Evolutionary conservation across 352 stramenopile genomes (phyloP).

Genomic region (Globisporangium lucens): DNA sequence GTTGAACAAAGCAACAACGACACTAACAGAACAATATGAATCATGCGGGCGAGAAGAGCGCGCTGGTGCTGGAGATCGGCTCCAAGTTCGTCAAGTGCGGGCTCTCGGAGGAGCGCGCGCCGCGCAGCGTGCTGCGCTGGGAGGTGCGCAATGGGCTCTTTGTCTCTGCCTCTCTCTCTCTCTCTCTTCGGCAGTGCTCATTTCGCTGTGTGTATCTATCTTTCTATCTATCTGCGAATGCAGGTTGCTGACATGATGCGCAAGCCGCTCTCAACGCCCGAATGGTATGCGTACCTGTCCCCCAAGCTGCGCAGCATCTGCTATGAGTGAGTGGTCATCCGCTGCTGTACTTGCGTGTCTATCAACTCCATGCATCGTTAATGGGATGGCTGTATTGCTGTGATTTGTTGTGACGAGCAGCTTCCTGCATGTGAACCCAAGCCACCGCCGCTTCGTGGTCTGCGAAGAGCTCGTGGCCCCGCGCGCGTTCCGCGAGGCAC

Average conservation of each 20-base stretch:
- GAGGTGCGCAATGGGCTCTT: constrained; percentile 32
- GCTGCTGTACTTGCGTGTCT: background rate
- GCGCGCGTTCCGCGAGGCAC: constrained; percentile 53
- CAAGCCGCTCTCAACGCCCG: constrained; percentile 22
- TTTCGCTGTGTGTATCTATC: background rate
- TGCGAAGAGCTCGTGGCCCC: constrained; percentile 76
- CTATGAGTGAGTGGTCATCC: constrained; percentile 56
- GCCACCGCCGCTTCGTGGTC: constrained; percentile 68
- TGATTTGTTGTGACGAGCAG: constrained; percentile 19
- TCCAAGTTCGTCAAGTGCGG: constrained; percentile 64
- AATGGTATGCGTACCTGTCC: constrained; percentile 56
- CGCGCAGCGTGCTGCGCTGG: constrained; percentile 63
- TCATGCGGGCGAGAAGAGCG: constrained; percentile 40
- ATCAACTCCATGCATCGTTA: background rate
- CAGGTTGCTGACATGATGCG: constrained; percentile 60
- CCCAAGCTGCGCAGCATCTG: constrained; percentile 56
- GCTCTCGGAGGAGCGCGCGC: constrained; percentile 70
- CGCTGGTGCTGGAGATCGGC: constrained; percentile 81
- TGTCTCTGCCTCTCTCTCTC: background rate
- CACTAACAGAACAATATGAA: constrained; percentile 15
- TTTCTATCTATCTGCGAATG: background rate
- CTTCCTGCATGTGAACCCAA: constrained; percentile 68
- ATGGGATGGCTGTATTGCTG: background rate
- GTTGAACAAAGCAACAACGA: background rate
- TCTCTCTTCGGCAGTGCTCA: background rate